Evolutionary conservation across 148 eudicot genomes (phyloP).

Genomic region (Tetragonia tetragonoides): DNA sequence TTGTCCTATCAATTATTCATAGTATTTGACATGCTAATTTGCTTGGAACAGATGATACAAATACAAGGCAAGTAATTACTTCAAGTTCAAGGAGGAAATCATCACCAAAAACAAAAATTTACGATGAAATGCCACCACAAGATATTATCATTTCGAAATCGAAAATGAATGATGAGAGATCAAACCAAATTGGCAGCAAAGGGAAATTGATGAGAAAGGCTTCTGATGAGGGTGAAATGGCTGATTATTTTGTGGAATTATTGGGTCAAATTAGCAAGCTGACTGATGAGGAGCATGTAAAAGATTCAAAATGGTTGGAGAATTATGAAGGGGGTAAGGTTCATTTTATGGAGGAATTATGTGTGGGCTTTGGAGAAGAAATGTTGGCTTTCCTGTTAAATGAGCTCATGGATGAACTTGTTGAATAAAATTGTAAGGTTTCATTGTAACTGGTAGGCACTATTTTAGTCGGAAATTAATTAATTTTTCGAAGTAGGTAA

Average conservation of each 20-base stretch:
- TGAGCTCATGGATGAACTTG: conserved; percentile 17
- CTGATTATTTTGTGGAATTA: conserved; percentile 19
- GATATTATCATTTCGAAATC: background rate
- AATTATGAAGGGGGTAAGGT: conserved; percentile 21
- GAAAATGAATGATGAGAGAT: background rate
- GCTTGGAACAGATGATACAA: conserved; percentile 13
- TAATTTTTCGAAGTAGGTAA: too few species aligned
- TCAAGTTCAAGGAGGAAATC: conserved; percentile 16
- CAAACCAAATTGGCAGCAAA: conserved; percentile 1
- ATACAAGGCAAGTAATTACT: background rate
- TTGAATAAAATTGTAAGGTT: background rate
- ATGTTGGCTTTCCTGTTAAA: conserved; percentile 38
- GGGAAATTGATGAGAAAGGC: background rate
- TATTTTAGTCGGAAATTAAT: background rate
- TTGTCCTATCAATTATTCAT: background rate
- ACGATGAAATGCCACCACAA: conserved; percentile 6
- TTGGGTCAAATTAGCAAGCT: conserved; percentile 27
- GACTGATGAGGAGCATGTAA: conserved; percentile 37
- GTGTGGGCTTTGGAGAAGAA: conserved; percentile 30
- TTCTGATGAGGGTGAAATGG: conserved; percentile 13
- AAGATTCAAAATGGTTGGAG: conserved; percentile 23
- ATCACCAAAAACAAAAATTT: conserved; percentile 11
- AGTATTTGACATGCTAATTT: background rate
- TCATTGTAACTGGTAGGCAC: background rate
- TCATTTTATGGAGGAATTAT: conserved; percentile 23